Percentiles rank a stretch among this genome's conserved stretches.
Evolutionary conservation across 352 stramenopile species (phyloP).

Genomic region (Globisporangium lucens): DNA sequence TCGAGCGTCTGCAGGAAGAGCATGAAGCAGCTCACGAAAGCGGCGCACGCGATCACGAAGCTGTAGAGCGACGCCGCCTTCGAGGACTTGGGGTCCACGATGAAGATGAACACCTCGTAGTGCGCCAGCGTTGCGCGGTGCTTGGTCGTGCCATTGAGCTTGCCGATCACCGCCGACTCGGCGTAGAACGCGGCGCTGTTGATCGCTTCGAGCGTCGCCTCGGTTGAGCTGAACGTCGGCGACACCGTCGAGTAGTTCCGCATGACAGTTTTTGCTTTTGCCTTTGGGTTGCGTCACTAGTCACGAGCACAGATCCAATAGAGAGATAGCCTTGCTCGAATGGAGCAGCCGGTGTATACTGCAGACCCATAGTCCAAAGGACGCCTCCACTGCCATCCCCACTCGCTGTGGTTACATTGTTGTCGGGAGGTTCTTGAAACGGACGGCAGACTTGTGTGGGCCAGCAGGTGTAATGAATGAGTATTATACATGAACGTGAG

Average conservation of each 20-base stretch:
- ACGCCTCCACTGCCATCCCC: no score
- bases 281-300: background rate
- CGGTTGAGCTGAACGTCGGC: constrained; percentile 55
- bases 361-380: no score
- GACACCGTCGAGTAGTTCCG: constrained; percentile 44
- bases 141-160: constrained; percentile 19
- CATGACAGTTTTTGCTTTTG: background rate
- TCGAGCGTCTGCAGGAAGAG: constrained; percentile 76
- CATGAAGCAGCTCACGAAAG: constrained; percentile 70
- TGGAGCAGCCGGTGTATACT: no score
- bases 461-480: no score
- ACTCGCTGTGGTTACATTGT: background rate
- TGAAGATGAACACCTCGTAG: constrained; percentile 70
- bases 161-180: constrained; percentile 32
- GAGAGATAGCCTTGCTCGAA: no score
- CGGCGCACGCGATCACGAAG: constrained; percentile 65
- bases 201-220: constrained; percentile 52
- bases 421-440: background rate
- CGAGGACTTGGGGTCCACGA: constrained; percentile 71
- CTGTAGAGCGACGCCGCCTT: constrained; percentile 60
- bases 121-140: constrained; percentile 43
- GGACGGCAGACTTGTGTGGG: background rate
- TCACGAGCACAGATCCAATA: background rate
- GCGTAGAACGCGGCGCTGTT: constrained; percentile 51
- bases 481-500: no score